phyloP scores from a whole-genome alignment of 352 stramenopile genomes.

The Globisporangium recalcitrans region DNA sequence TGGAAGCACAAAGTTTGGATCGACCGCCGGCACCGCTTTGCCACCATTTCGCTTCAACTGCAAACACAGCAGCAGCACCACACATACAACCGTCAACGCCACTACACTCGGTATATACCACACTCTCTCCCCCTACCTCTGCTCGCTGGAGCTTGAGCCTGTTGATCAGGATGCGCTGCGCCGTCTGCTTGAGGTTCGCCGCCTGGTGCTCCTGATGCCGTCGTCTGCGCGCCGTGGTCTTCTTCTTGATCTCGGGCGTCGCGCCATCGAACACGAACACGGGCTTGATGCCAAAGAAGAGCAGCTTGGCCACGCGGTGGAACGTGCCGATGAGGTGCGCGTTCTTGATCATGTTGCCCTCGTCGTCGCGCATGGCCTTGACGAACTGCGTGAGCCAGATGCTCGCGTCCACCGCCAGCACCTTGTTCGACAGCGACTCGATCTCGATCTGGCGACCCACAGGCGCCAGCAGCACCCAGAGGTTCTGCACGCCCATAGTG shows the following conservation, averaged over 20 bases:
- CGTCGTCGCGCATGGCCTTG: slow-evolving; percentile 96
- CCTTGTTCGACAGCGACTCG: slow-evolving; percentile 94
- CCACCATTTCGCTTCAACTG: slow-evolving; percentile 57
- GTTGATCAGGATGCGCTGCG: slow-evolving; percentile 94
- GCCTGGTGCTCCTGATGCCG: slow-evolving; percentile 66
- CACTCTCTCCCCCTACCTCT: too few species aligned
- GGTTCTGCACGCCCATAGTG: slow-evolving; percentile 97
- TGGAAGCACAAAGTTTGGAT: slow-evolving; percentile 52
- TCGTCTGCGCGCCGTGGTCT: slow-evolving; percentile 63
- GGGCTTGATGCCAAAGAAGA: slow-evolving; percentile 95
- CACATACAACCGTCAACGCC: background rate
- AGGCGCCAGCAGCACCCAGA: slow-evolving; percentile 96
- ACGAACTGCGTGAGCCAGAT: slow-evolving; percentile 99
- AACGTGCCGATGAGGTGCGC: slow-evolving; percentile 94
- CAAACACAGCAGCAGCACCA: background rate
- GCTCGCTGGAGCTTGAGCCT: slow-evolving; percentile 61
- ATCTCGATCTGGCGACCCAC: slow-evolving; percentile 96
- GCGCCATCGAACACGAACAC: slow-evolving; percentile 99
- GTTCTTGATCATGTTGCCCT: slow-evolving; percentile 93
- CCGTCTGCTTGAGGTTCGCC: slow-evolving; percentile 88
- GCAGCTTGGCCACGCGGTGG: slow-evolving; percentile 89
- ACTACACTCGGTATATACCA: background rate
- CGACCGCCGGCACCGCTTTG: slow-evolving; percentile 33
- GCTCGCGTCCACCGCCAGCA: slow-evolving; percentile 96
- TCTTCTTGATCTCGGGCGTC: slow-evolving; percentile 96